These are phyloP conservation scores for Penicillium concentricum DNA, from an alignment of 2,329 filamentous ascomycete genomes.

Conservation along the genomic window DNA sequence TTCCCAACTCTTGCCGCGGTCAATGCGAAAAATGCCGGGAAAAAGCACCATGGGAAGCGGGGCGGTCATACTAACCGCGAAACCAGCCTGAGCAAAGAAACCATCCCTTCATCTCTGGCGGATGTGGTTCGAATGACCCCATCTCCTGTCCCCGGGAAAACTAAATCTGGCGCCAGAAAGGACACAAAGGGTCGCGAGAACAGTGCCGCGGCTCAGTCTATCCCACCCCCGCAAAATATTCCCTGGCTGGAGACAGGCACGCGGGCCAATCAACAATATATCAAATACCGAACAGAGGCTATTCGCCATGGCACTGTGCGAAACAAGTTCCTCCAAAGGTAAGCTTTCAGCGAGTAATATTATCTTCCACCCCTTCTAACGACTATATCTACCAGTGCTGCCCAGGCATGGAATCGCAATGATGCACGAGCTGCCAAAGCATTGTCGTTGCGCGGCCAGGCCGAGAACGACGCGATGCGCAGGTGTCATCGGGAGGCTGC, in stretches of 20 bases:
- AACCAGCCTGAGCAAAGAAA: slow-evolving; percentile 62
- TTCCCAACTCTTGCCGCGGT: slow-evolving; percentile 86
- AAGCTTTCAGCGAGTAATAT: slow-evolving; percentile 23
- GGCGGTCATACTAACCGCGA: slow-evolving; percentile 68
- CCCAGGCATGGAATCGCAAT: slow-evolving; percentile 97
- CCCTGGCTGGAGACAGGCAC: slow-evolving; percentile 96
- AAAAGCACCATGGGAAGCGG: slow-evolving; percentile 91
- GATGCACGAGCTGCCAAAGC: slow-evolving; percentile 95
- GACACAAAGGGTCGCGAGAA: slow-evolving; percentile 69
- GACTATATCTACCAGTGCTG: slow-evolving; percentile 60
- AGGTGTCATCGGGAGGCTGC: slow-evolving; percentile 95
- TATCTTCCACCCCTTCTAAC: background rate
- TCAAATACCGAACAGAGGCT: slow-evolving; percentile 91
- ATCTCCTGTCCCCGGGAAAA: slow-evolving; percentile 65
- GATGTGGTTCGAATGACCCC: slow-evolving; percentile 96
- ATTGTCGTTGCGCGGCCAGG: slow-evolving; percentile 87
- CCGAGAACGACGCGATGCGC: slow-evolving; percentile 95
- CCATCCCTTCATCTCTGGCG: slow-evolving; percentile 73
- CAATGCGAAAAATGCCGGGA: slow-evolving; percentile 66
- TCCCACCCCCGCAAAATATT: slow-evolving; percentile 84
- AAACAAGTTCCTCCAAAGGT: slow-evolving; percentile 97
- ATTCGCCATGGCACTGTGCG: slow-evolving; percentile 95
- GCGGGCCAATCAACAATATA: slow-evolving; percentile 85
- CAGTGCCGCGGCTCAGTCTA: slow-evolving; percentile 76
- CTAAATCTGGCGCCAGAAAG: slow-evolving; percentile 58